Percentiles rank a stretch among this genome's conserved stretches.
phyloP scores from a whole-genome alignment of 345 rosid genomes.

The Syzygium grande region DNA sequence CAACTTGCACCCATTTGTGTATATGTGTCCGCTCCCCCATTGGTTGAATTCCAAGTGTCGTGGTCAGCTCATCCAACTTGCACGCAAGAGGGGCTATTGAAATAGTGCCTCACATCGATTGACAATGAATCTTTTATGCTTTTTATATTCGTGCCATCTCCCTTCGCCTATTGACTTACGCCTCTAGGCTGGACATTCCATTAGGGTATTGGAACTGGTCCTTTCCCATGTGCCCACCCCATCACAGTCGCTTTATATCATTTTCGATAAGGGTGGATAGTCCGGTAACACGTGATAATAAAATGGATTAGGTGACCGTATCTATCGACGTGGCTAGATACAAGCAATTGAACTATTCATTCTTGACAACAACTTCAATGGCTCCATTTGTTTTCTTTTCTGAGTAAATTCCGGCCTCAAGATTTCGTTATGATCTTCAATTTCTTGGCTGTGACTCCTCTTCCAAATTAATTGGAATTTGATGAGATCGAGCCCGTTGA shows the following conservation, averaged over 20 bases:
- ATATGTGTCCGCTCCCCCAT: too few relatives aligned
- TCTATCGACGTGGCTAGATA: not conserved
- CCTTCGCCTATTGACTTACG: rapidly evolving
- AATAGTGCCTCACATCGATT: rapidly evolving
- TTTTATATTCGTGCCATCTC: rapidly evolving
- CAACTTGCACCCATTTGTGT: too few relatives aligned
- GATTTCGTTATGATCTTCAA: not conserved
- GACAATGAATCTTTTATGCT: rapidly evolving
- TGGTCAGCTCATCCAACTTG: too few relatives aligned
- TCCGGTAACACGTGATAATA: not conserved
- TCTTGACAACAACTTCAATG: not conserved
- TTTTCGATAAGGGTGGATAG: not conserved
- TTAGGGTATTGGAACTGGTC: rapidly evolving
- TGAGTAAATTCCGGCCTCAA: not conserved
- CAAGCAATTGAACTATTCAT: not conserved
- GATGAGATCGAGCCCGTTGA: not conserved
- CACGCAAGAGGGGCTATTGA: too few relatives aligned
- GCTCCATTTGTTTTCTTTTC: not conserved
- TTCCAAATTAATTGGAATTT: not conserved
- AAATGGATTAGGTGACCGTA: not conserved
- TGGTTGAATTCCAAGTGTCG: too few relatives aligned
- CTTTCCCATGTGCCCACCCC: not conserved
- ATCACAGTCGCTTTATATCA: too few relatives aligned
- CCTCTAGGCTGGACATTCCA: too few relatives aligned
- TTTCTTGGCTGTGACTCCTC: not conserved